Base-by-base conservation (phyloP, 2,329 filamentous ascomycete species). In the Aureobasidium melanogenum region DNA sequence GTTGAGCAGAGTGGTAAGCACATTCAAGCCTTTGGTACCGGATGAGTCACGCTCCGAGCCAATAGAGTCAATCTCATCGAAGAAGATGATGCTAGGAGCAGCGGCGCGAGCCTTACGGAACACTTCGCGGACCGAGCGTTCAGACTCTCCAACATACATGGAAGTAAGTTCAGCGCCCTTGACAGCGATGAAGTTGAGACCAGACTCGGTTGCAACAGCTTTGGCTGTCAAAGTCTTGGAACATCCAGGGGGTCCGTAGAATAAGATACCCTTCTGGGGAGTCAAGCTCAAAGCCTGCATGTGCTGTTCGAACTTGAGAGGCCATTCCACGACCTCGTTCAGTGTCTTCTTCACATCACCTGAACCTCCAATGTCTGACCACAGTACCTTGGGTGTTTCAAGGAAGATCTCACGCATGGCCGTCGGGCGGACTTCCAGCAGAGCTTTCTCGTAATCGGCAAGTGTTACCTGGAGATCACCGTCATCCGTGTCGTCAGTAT, bases 71-170 rank as follows among this genome's bases (percentile, higher is more conserved):
- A 97, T 94, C 73, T 97, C 92, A 72, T 97, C 92, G 66, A 97
- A 96, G 80, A 97, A 97, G 68, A 97, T 91, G 74, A 97, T 93
- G 71, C 89, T 91, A 0, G 93, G 93, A 56, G 87, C 86, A 9
- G 91, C 92, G n/a, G 88, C 86, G 44, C 88, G 82, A 1, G 93
- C 93, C 67, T 92, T 89, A 58, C 87, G 83, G 72, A 97, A 97
- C 1, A 97, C 84, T 60, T 91, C 88, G 39, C 93, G 85, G 44
- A 97, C 83, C 8, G 88, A 87, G 12, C 91, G 85, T 75, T 97
- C 93, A 1, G 91, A 93, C 73, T 97, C 93, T 64, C 93, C 93
- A 19, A 97, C 92, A 74, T 97, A 97, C 89, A 96, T 96, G 75
- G 91, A 95, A 63, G 96, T 85, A 14, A 97, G 83, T 74, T 97